phyloP scores from a whole-genome alignment of 2,329 filamentous ascomycete genomes.

The Aspergillus sp. region DNA sequence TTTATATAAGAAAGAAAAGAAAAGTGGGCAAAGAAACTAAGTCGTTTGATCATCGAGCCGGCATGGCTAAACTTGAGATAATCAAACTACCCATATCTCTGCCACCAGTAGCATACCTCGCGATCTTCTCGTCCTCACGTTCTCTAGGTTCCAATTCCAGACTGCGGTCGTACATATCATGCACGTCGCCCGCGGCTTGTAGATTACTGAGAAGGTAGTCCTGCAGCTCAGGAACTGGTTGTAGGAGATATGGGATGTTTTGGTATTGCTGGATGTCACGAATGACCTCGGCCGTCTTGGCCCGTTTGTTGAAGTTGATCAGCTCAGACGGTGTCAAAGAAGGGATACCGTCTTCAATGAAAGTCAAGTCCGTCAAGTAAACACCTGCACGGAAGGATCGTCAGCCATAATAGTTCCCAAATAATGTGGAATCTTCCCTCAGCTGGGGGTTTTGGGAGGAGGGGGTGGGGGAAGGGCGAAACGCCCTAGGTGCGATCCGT shows the following conservation, averaged over 20 bases:
- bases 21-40: slow-evolving; percentile 10
- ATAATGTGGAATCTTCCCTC: neutral
- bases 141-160: slow-evolving; percentile 88
- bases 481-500: slow-evolving; percentile 14
- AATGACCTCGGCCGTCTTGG: slow-evolving; percentile 96
- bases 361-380: slow-evolving; percentile 93
- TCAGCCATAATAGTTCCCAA: neutral
- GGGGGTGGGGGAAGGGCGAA: too few relatives aligned
- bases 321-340: slow-evolving; percentile 92
- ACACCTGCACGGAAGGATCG: slow-evolving; percentile 53
- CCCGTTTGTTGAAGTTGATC: slow-evolving; percentile 97
- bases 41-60: slow-evolving; percentile 22
- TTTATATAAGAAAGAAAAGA: slow-evolving; percentile 6
- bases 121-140: slow-evolving; percentile 98
- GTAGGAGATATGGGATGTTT: slow-evolving; percentile 88
- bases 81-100: slow-evolving; percentile 28
- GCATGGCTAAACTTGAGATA: slow-evolving; percentile 26
- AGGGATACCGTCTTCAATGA: slow-evolving; percentile 96
- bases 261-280: slow-evolving; percentile 98
- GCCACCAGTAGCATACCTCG: slow-evolving; percentile 59
- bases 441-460: too few relatives aligned
- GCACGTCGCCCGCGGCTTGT: slow-evolving; percentile 88
- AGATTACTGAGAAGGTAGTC: slow-evolving; percentile 97
- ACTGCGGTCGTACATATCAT: slow-evolving; percentile 99
- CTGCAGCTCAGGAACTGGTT: slow-evolving; percentile 82